Conservation (phyloP, 352 stramenopile genomes). For the Pythium scleroteichum region DNA sequence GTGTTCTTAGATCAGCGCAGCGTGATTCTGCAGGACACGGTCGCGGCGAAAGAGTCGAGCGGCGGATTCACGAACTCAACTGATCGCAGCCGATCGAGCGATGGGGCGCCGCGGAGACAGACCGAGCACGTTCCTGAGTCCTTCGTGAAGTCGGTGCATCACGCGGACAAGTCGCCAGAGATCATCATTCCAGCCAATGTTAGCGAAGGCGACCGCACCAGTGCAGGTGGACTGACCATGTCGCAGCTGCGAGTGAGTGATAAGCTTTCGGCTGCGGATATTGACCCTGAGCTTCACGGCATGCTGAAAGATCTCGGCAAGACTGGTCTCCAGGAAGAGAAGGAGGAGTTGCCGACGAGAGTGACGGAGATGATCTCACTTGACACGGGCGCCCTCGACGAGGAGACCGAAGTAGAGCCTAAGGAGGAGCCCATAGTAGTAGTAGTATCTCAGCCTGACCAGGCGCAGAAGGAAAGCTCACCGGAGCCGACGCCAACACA, state of each 20-base stretch:
- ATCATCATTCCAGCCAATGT: background rate
- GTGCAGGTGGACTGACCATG: constrained; percentile 22
- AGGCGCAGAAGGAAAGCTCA: background rate
- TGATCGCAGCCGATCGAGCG: background rate
- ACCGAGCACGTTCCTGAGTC: background rate
- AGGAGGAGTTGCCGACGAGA: constrained; percentile 13
- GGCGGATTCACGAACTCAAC: background rate
- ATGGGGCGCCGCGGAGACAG: background rate
- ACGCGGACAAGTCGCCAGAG: background rate
- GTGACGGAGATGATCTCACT: constrained; percentile 33
- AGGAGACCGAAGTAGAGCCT: constrained; percentile 6
- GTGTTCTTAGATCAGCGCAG: background rate
- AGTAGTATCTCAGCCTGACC: background rate
- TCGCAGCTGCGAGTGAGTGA: constrained; percentile 28
- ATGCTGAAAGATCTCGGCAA: constrained; percentile 28
- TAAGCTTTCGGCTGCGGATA: constrained; percentile 10
- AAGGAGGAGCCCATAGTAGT: background rate
- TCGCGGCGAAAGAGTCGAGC: background rate
- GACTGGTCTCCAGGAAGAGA: background rate
- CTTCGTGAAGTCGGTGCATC: background rate
- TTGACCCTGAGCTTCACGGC: constrained; percentile 6
- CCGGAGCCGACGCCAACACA: background rate
- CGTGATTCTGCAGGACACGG: background rate
- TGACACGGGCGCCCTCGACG: constrained; percentile 10
- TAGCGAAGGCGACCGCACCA: constrained; percentile 4